These are phyloP conservation scores for Melampsora americana DNA, from an alignment of 1,284 basidiomycete species.

Conservation along the genomic window DNA sequence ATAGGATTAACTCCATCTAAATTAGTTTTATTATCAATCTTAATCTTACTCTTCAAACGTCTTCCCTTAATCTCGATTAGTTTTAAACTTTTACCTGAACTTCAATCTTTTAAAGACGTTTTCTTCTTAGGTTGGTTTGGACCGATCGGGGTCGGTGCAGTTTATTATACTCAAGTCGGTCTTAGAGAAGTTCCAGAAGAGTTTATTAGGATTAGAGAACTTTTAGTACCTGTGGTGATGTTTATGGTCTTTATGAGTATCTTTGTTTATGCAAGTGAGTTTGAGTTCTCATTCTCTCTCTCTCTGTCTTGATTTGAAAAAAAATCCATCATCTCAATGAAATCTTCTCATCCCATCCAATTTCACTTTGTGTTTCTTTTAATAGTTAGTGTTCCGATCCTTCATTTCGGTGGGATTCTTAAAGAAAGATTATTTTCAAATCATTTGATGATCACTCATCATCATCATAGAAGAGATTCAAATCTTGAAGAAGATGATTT, in stretches of 20 bases:
- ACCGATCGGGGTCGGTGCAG: conserved; percentile 57
- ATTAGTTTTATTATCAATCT: conserved; percentile 54
- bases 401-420: neutral
- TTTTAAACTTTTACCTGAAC: conserved; percentile 51
- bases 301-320: neutral
- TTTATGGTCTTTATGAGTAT: conserved; percentile 59
- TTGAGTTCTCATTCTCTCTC: too few species aligned
- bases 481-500: too few species aligned
- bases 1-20: conserved; percentile 53
- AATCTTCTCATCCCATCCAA: too few species aligned
- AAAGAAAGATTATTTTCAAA: neutral
- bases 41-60: conserved; percentile 55
- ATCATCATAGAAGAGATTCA: too few species aligned
- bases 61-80: conserved; percentile 51
- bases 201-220: conserved; percentile 53
- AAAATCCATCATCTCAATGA: neutral
- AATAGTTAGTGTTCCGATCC: neutral
- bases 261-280: conserved; percentile 55
- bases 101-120: conserved; percentile 51
- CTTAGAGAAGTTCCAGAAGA: conserved; percentile 57
- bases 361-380: neutral
- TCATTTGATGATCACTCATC: too few species aligned
- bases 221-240: conserved; percentile 59
- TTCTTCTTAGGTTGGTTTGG: conserved; percentile 56
- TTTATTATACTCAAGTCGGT: conserved; percentile 60